Conservation (phyloP, 2,329 filamentous ascomycete species). For the Phoma herbarum region DNA sequence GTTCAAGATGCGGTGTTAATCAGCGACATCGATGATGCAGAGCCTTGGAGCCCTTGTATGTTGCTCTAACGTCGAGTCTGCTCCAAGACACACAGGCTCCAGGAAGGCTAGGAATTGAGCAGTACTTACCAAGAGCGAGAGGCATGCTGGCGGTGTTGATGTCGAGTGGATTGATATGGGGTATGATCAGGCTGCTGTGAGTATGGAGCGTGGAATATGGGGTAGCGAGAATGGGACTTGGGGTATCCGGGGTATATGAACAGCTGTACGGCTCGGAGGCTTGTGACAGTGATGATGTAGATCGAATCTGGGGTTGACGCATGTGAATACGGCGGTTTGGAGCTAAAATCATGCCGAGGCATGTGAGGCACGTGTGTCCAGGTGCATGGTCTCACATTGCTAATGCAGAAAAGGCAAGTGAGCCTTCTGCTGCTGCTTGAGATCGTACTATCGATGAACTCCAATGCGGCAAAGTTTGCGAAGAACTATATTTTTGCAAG, state of each 20-base stretch:
- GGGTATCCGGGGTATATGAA: constrained; percentile 31
- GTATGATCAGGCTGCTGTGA: background rate
- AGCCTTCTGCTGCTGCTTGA: background rate
- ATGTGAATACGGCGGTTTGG: constrained; percentile 33
- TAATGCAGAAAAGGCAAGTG: constrained; percentile 11
- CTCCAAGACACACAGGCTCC: no score
- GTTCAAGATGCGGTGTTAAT: background rate
- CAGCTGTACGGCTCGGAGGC: constrained; percentile 25
- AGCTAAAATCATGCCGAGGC: constrained; percentile 30
- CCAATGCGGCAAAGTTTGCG: constrained; percentile 5
- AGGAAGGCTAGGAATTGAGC: background rate
- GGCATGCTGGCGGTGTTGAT: constrained; percentile 38
- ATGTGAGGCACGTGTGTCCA: constrained; percentile 34
- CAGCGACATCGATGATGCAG: no score
- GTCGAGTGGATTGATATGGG: background rate
- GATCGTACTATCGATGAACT: background rate
- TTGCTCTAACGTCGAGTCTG: no score
- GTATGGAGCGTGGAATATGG: background rate
- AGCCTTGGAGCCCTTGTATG: no score
- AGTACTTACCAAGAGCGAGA: constrained; percentile 41
- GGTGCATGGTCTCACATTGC: background rate
- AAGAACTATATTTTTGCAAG: background rate
- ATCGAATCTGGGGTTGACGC: constrained; percentile 29
- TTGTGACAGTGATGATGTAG: constrained; percentile 35
- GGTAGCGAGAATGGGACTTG: constrained; percentile 2